Evolutionary conservation across 495 filamentous ascomycete genomes (phyloP).

Genomic region (Aspergillus affinis): DNA sequence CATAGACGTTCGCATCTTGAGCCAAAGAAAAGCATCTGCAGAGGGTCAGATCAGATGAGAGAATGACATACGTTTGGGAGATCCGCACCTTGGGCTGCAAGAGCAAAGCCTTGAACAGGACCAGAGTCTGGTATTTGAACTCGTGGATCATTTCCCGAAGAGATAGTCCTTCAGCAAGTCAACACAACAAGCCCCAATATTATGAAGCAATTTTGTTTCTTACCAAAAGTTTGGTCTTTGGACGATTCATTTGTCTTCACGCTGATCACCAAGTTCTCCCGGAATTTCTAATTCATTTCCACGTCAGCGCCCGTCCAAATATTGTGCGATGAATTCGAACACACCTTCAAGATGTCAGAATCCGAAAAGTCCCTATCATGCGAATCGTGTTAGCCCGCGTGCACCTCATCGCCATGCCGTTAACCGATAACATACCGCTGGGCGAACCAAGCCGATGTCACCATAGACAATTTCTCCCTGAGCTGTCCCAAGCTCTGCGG

Average conservation of each 20-base stretch:
- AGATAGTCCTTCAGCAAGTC: conserved; percentile 61
- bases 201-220: conserved; percentile 13
- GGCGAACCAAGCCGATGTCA: conserved; percentile 94
- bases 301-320: conserved; percentile 15
- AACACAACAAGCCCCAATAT: conserved; percentile 2
- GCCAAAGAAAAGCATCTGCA: conserved; percentile 97
- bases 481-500: conserved; percentile 78
- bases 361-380: conserved; percentile 65
- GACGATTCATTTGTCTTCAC: conserved; percentile 67
- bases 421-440: conserved; percentile 68
- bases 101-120: conserved; percentile 89
- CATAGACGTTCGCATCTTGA: conserved; percentile 90
- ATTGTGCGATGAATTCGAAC: conserved; percentile 18
- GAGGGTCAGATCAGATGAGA: conserved; percentile 2
- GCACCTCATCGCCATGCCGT: neutral
- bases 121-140: conserved; percentile 89
- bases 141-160: conserved; percentile 89
- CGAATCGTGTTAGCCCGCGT: conserved; percentile 20
- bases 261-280: conserved; percentile 76
- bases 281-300: conserved; percentile 64
- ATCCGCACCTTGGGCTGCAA: conserved; percentile 84
- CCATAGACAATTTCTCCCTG: conserved; percentile 79
- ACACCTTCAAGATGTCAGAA: conserved; percentile 67
- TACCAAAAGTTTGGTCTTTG: conserved; percentile 84
- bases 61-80: neutral